phyloP scores from a whole-genome alignment of 305 asterid species.

The Fraxinus latifolia region DNA sequence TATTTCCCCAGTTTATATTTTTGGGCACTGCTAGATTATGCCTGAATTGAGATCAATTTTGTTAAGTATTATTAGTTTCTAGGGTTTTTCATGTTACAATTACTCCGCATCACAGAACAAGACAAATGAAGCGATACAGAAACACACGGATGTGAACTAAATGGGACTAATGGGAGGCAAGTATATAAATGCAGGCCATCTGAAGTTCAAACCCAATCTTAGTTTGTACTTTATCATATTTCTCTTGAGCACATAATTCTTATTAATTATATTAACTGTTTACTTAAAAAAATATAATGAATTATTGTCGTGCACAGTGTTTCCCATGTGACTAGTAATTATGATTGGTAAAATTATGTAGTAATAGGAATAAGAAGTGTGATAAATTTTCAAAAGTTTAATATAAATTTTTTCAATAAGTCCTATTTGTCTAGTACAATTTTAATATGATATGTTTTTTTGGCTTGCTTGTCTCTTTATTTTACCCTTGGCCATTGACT shows the following conservation, averaged over 20 bases:
- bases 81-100: neutral
- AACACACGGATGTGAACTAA: neutral
- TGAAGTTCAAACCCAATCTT: neutral
- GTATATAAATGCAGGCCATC: neutral
- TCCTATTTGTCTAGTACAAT: neutral
- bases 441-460: neutral
- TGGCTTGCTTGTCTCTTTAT: neutral
- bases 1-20: conserved; percentile 7
- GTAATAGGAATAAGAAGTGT: neutral
- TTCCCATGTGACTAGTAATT: conserved; percentile 1
- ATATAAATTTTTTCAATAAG: neutral
- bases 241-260: neutral
- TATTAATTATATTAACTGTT: neutral
- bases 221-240: neutral
- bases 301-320: neutral
- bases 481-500: conserved; percentile 20
- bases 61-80: conserved; percentile 2
- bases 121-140: neutral
- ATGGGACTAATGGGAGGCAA: neutral
- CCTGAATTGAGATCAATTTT: neutral
- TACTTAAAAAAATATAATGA: neutral
- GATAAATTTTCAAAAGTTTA: neutral
- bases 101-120: neutral
- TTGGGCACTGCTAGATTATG: conserved; percentile 4
- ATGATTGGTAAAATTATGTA: conserved; percentile 5